Percentiles rank a stretch among this genome's conserved stretches.
Evolutionary conservation across 805 yeast species (phyloP).

Genomic region (Metschnikowia continentalis): DNA sequence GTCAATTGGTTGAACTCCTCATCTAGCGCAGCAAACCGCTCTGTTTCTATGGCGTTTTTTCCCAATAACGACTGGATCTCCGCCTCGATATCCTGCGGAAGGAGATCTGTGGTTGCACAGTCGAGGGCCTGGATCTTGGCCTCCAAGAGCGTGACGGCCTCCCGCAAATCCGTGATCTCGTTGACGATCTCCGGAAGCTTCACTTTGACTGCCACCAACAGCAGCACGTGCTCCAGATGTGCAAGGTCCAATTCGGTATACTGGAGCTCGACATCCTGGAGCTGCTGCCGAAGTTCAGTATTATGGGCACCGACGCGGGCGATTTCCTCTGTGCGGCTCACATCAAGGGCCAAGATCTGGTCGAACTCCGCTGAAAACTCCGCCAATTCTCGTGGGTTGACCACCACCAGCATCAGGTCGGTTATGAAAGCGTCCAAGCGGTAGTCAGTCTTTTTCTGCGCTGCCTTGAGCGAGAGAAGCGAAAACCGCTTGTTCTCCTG

Average conservation of each 20-base stretch:
- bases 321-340: conserved; percentile 59
- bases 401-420: conserved; percentile 71
- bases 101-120: conserved; percentile 16
- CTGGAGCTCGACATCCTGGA: conserved; percentile 56
- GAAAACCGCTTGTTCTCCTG: conserved; percentile 13
- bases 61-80: conserved; percentile 33
- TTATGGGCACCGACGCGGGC: conserved; percentile 58
- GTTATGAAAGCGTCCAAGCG: conserved; percentile 68
- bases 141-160: conserved; percentile 35
- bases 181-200: conserved; percentile 69
- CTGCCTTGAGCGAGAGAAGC: conserved; percentile 21
- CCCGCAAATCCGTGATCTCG: conserved; percentile 60
- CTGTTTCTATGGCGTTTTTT: conserved; percentile 37
- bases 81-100: conserved; percentile 37
- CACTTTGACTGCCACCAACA: conserved; percentile 76
- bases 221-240: conserved; percentile 87
- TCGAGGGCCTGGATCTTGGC: conserved; percentile 37
- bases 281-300: conserved; percentile 67
- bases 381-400: conserved; percentile 68
- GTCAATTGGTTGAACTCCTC: conserved; percentile 29
- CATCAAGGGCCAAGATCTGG: conserved; percentile 66
- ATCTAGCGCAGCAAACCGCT: conserved; percentile 35
- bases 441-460: conserved; percentile 17
- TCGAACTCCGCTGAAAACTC: conserved; percentile 72
- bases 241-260: conserved; percentile 57